Percentiles rank a stretch among this genome's conserved stretches.
Evolutionary conservation across 2,329 filamentous ascomycete genomes (phyloP).

Genomic region (Hirsutella rhossiliensis): DNA sequence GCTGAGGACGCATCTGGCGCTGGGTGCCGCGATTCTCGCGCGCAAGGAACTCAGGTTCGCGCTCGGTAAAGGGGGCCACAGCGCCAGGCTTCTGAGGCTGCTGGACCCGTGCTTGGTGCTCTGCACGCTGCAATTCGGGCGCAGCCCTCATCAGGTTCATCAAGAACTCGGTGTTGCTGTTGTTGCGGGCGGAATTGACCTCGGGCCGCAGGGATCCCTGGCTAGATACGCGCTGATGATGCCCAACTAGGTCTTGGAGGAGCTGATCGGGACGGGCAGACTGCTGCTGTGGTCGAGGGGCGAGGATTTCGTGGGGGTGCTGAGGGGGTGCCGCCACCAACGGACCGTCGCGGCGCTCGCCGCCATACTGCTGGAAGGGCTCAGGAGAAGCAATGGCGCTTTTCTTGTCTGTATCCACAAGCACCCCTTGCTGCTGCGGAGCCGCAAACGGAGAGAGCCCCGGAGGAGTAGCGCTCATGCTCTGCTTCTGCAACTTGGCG

Average conservation of each 20-base stretch:
- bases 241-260: conserved; percentile 46
- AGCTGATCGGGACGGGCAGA: conserved; percentile 45
- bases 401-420: conserved; percentile 17
- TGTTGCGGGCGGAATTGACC: conserved; percentile 30
- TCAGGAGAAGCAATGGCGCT: conserved; percentile 33
- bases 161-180: conserved; percentile 69
- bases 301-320: conserved; percentile 39
- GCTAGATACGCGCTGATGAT: conserved; percentile 43
- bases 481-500: conserved; percentile 62
- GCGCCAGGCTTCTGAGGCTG: conserved; percentile 25
- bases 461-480: conserved; percentile 31
- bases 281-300: conserved; percentile 37
- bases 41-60: conserved; percentile 31
- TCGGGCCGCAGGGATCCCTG: conserved; percentile 36
- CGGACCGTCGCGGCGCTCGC: conserved; percentile 30
- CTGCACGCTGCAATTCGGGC: conserved; percentile 36
- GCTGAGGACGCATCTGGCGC: conserved; percentile 31
- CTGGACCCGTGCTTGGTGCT: conserved; percentile 25
- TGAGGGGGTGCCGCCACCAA: conserved; percentile 27
- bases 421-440: conserved; percentile 22
- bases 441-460: conserved; percentile 27
- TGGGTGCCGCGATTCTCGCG: conserved; percentile 20
- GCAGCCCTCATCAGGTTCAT: conserved; percentile 63
- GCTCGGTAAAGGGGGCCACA: conserved; percentile 33
- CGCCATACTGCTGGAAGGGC: conserved; percentile 33